A percentile compares a stretch with the other conserved stretches of the same genome.
phyloP scores from a whole-genome alignment of 2,329 filamentous ascomycete species.

The Talaromyces rugulosus region DNA sequence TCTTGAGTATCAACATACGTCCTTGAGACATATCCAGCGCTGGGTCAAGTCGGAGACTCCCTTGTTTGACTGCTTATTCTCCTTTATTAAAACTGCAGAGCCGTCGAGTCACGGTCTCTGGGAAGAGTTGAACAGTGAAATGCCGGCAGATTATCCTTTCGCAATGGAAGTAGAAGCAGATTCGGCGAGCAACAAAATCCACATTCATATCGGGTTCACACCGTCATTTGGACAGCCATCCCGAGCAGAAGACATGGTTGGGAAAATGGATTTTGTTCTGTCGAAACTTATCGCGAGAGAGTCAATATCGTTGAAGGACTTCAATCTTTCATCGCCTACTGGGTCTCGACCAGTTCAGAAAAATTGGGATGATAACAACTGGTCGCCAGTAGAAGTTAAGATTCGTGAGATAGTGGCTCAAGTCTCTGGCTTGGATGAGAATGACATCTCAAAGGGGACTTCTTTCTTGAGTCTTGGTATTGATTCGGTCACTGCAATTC shows the following conservation, averaged over 20 bases:
- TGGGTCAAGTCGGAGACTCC: conserved; percentile 29
- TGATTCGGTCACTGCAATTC: conserved; percentile 30
- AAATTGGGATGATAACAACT: conserved; percentile 18
- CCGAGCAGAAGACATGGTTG: conserved; percentile 23
- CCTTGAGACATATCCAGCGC: conserved; percentile 31
- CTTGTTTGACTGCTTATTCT: conserved; percentile 33
- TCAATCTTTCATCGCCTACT: conserved; percentile 14
- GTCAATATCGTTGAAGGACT: conserved; percentile 20
- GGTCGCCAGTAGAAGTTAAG: conserved; percentile 20
- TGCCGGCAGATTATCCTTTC: conserved; percentile 33
- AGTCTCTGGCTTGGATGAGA: conserved; percentile 21
- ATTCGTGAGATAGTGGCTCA: conserved; percentile 20
- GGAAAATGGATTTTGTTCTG: conserved; percentile 29
- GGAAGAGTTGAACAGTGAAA: conserved; percentile 28
- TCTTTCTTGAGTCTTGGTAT: conserved; percentile 31
- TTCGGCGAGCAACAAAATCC: conserved; percentile 17
- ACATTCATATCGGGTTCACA: conserved; percentile 23
- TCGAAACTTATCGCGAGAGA: conserved; percentile 23
- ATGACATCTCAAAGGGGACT: conserved; percentile 24
- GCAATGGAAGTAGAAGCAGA: conserved; percentile 32
- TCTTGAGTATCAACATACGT: conserved; percentile 33
- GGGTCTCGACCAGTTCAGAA: not conserved
- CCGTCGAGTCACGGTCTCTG: conserved; percentile 19
- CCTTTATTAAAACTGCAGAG: conserved; percentile 22
- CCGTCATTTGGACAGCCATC: conserved; percentile 20